Conservation (phyloP, 805 yeast genomes). For the Clavispora vitiphila region DNA sequence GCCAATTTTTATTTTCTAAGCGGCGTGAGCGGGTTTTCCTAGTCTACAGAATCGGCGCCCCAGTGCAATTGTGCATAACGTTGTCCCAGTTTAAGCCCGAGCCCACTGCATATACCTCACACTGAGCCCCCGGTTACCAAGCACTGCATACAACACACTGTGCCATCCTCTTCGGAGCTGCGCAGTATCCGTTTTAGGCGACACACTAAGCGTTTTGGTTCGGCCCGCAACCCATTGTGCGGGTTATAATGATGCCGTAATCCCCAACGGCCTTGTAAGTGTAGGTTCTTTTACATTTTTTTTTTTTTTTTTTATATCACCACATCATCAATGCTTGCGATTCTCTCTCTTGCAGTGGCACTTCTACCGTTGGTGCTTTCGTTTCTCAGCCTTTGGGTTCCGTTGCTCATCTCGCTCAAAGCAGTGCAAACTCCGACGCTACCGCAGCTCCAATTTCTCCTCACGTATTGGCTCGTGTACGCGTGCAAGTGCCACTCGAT, state of each 20-base stretch:
- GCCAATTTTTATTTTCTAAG: too few species aligned
- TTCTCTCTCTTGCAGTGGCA: background rate
- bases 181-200: background rate
- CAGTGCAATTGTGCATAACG: too few species aligned
- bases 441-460: slow-evolving; percentile 6
- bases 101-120: too few species aligned
- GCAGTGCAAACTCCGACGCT: slow-evolving; percentile 1
- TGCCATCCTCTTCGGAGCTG: background rate
- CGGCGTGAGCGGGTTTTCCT: too few species aligned
- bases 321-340: background rate
- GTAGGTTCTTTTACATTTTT: too few species aligned
- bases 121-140: too few species aligned
- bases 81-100: too few species aligned
- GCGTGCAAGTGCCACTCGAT: slow-evolving; percentile 4
- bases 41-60: too few species aligned
- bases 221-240: background rate
- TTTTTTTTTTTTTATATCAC: too few species aligned
- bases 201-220: background rate
- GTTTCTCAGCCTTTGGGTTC: slow-evolving; percentile 10
- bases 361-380: background rate
- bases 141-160: background rate
- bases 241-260: background rate
- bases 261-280: too few species aligned
- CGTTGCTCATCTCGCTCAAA: slow-evolving; percentile 8
- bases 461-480: slow-evolving; percentile 11